Evolutionary conservation across 2,329 filamentous ascomycete genomes (phyloP).

Genomic region (Colletotrichum musicola): DNA sequence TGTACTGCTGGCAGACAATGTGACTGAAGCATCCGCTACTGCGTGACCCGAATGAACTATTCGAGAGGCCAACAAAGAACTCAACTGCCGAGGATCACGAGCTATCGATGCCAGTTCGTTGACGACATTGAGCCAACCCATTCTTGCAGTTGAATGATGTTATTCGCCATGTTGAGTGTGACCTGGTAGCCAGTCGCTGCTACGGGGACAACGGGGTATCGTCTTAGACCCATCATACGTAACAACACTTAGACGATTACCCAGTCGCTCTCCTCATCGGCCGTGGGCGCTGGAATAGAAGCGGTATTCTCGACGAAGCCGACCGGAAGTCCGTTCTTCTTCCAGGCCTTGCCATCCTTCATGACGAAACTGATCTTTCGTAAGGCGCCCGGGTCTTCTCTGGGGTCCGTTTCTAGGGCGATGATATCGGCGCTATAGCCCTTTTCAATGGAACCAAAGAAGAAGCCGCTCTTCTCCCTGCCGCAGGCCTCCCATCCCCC

Average conservation of each 20-base stretch:
- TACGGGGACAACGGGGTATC: neutral
- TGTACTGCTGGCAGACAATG: neutral
- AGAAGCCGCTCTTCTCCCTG: constrained; percentile 61
- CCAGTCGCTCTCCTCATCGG: constrained; percentile 34
- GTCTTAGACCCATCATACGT: neutral
- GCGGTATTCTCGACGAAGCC: constrained; percentile 23
- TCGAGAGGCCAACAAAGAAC: neutral
- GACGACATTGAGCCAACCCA: neutral
- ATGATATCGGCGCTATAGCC: constrained; percentile 65
- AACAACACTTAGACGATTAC: constrained; percentile 30
- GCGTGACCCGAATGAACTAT: neutral
- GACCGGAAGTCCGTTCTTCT: constrained; percentile 46
- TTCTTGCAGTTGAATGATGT: neutral
- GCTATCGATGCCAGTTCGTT: neutral
- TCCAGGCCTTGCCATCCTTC: constrained; percentile 68
- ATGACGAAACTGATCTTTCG: constrained; percentile 67
- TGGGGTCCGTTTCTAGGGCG: constrained; percentile 59
- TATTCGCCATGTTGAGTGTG: neutral
- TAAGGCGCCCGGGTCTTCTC: constrained; percentile 54
- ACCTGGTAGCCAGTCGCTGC: neutral
- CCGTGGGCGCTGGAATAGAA: neutral
- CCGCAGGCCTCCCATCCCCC: constrained; percentile 69
- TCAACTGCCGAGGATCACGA: constrained; percentile 13
- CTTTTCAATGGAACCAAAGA: constrained; percentile 64
- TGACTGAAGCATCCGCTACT: no score